Percentiles rank a stretch among this genome's conserved stretches.
phyloP scores from a whole-genome alignment of 2,329 filamentous ascomycete genomes.

The Aureobasidium leucospermi region DNA sequence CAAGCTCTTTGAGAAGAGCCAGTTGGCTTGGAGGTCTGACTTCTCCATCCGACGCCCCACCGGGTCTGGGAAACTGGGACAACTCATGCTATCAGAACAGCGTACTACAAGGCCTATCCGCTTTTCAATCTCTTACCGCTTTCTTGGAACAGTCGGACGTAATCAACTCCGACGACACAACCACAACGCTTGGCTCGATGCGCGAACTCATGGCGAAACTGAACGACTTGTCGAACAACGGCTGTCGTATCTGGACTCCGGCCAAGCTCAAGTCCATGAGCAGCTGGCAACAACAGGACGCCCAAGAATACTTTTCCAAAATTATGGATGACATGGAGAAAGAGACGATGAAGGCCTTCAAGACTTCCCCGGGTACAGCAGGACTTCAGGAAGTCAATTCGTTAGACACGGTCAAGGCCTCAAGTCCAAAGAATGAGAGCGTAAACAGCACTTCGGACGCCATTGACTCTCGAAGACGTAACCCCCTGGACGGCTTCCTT shows the following conservation, averaged over 20 bases:
- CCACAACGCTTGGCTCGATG: conserved; percentile 46
- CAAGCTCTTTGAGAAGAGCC: conserved; percentile 8
- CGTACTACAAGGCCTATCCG: conserved; percentile 64
- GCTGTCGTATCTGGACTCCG: conserved; percentile 74
- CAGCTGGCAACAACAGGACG: conserved; percentile 94
- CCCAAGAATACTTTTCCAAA: conserved; percentile 93
- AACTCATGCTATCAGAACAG: conserved; percentile 99
- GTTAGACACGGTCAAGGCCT: background rate
- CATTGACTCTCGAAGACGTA: conserved; percentile 29
- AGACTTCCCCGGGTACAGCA: conserved; percentile 16
- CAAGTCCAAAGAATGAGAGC: background rate
- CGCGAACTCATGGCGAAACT: conserved; percentile 62
- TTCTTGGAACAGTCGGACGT: conserved; percentile 19
- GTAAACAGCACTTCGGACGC: too few species aligned
- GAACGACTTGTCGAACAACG: conserved; percentile 62
- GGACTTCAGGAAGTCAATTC: conserved; percentile 21
- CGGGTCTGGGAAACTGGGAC: conserved; percentile 80
- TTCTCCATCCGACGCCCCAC: conserved; percentile 28
- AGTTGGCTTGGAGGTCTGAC: conserved; percentile 9
- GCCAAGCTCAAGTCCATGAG: conserved; percentile 81
- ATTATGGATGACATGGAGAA: conserved; percentile 52
- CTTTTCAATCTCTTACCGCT: conserved; percentile 57
- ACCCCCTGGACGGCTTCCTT: conserved; percentile 79
- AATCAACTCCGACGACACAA: conserved; percentile 27
- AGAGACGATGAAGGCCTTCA: conserved; percentile 33